A percentile compares a stretch with the other conserved stretches of the same genome.
These are phyloP conservation scores for Vitis hybrid DNA, from an alignment of 177 flowering plant species.

Conservation along the genomic window DNA sequence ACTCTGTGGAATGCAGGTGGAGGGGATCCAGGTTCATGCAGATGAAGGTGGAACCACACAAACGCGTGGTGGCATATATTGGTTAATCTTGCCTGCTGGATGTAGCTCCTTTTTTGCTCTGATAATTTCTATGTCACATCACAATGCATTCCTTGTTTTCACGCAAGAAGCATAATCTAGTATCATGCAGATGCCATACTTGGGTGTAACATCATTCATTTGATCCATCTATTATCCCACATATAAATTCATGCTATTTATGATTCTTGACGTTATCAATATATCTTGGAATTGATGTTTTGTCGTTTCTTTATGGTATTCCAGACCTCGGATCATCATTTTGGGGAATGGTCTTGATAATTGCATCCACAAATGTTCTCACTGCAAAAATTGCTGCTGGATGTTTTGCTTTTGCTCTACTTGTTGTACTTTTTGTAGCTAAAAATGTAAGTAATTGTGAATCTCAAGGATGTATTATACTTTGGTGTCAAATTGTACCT, in stretches of 20 bases:
- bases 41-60: slow-evolving; percentile 95
- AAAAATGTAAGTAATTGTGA: slow-evolving; percentile 63
- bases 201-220: no score
- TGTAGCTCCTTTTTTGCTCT: slow-evolving; percentile 48
- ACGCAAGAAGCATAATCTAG: no score
- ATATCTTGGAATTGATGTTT: no score
- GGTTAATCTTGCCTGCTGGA: slow-evolving; percentile 98
- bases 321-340: slow-evolving; percentile 98
- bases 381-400: slow-evolving; percentile 94
- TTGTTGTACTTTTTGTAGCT: slow-evolving; percentile 86
- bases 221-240: no score
- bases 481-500: no score
- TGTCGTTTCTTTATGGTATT: slow-evolving; percentile 2
- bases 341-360: slow-evolving; percentile 93
- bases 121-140: neutral
- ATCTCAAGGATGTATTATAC: no score
- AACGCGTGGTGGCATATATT: slow-evolving; percentile 94
- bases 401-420: slow-evolving; percentile 66
- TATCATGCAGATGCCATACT: no score
- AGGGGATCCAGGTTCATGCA: slow-evolving; percentile 93
- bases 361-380: slow-evolving; percentile 86
- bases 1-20: slow-evolving; percentile 57
- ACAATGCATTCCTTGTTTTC: neutral
- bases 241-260: no score
- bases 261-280: no score